Conservation (phyloP, 1,284 basidiomycete species). For the Cutaneotrichosporon sp. region DNA sequence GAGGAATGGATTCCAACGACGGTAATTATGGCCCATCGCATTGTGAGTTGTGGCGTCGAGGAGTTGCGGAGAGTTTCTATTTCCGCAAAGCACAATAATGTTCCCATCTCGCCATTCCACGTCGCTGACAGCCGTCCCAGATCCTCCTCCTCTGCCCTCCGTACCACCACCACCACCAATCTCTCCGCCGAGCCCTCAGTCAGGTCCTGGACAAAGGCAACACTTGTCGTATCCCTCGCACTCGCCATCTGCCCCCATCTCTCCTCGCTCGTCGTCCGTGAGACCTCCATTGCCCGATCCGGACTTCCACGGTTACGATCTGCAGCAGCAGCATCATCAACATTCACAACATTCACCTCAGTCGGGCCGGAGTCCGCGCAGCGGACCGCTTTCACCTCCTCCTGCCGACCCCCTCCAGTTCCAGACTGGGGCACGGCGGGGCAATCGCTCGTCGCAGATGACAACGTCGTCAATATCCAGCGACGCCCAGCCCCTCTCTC, state of each 20-base stretch:
- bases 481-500: neutral
- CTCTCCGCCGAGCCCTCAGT: neutral
- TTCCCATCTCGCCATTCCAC: too few species aligned
- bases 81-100: too few species aligned
- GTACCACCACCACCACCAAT: too few species aligned
- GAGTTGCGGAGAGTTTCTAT: too few species aligned
- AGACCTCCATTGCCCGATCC: neutral
- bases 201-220: neutral
- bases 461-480: conserved; percentile 2
- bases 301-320: neutral
- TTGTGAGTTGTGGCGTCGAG: neutral
- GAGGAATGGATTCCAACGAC: too few species aligned
- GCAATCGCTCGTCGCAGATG: neutral
- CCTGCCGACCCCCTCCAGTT: neutral
- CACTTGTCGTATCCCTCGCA: neutral
- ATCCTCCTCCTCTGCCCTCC: too few species aligned
- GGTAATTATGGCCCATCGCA: neutral
- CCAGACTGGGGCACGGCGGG: neutral
- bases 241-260: neutral
- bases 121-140: neutral
- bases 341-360: neutral
- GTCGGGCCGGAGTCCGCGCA: too few species aligned
- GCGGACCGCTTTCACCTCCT: too few species aligned
- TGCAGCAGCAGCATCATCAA: neutral
- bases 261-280: neutral